Evolutionary conservation across 2,329 filamentous ascomycete species (phyloP).

Genomic region (Epichloe baconii): DNA sequence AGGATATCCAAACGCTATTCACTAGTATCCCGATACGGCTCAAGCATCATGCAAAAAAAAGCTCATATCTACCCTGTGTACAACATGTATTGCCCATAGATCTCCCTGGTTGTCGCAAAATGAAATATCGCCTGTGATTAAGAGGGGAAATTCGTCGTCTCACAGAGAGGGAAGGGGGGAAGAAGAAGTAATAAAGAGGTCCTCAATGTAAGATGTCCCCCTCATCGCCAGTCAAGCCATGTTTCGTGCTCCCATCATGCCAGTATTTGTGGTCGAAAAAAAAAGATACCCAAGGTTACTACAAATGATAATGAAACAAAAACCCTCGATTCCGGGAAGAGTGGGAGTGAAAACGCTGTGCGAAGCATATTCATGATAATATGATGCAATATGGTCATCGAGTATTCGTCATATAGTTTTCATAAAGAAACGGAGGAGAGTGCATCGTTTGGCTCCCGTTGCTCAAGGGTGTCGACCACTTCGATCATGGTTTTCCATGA

Average conservation of each 20-base stretch:
- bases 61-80: neutral
- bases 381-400: neutral
- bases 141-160: neutral
- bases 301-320: neutral
- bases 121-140: too few species aligned
- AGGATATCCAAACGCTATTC: neutral
- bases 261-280: neutral
- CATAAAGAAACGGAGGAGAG: too few species aligned
- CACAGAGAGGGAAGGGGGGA: too few species aligned
- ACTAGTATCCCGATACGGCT: too few species aligned
- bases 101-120: neutral
- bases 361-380: neutral
- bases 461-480: neutral
- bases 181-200: neutral
- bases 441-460: neutral
- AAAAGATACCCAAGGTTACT: neutral
- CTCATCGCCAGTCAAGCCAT: neutral
- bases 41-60: neutral
- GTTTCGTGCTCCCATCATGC: neutral
- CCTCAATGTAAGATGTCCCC: neutral
- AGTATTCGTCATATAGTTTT: too few species aligned
- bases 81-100: neutral
- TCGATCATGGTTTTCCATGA: constrained; percentile 8
- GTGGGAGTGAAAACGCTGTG: neutral
- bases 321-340: neutral